phyloP scores from a whole-genome alignment of 306 rosid species.

The Corylus avellana region DNA sequence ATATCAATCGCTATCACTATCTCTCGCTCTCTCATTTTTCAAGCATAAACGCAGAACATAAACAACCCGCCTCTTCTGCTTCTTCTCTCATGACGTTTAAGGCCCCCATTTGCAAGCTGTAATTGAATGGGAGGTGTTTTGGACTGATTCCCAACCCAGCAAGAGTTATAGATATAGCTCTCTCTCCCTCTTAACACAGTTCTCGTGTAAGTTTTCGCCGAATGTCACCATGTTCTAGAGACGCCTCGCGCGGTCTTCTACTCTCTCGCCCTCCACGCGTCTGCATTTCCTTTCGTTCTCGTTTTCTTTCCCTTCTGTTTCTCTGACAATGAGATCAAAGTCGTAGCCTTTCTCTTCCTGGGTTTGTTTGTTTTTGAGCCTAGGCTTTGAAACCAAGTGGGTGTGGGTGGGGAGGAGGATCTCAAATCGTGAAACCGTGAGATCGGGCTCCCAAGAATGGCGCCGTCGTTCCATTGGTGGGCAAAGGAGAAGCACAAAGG shows the following conservation, averaged over 20 bases:
- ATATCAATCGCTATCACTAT: slow-evolving; percentile 26
- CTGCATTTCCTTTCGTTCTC: slow-evolving; percentile 27
- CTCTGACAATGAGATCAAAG: slow-evolving; percentile 65
- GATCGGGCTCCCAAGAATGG: slow-evolving; percentile 53
- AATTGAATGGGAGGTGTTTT: slow-evolving; percentile 47
- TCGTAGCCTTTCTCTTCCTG: slow-evolving; percentile 16
- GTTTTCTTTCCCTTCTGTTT: background rate
- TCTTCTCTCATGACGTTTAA: slow-evolving; percentile 25
- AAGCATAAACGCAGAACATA: background rate
- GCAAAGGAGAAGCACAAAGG: slow-evolving; percentile 67
- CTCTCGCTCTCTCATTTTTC: background rate
- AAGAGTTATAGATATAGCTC: background rate
- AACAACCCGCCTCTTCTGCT: background rate
- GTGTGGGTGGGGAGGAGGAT: background rate
- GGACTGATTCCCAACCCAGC: slow-evolving; percentile 35
- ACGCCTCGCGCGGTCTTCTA: slow-evolving; percentile 37
- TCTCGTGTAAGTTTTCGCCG: slow-evolving; percentile 36
- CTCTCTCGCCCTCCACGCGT: slow-evolving; percentile 50
- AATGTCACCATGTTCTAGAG: slow-evolving; percentile 64
- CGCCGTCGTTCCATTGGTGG: slow-evolving; percentile 77
- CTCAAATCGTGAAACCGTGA: background rate
- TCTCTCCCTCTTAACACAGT: background rate
- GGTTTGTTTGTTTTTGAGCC: background rate
- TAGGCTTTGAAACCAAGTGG: background rate
- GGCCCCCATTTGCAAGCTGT: slow-evolving; percentile 55